Base-by-base conservation (phyloP, 768 basidiomycete species). In the Ephemerocybe angulata region DNA sequence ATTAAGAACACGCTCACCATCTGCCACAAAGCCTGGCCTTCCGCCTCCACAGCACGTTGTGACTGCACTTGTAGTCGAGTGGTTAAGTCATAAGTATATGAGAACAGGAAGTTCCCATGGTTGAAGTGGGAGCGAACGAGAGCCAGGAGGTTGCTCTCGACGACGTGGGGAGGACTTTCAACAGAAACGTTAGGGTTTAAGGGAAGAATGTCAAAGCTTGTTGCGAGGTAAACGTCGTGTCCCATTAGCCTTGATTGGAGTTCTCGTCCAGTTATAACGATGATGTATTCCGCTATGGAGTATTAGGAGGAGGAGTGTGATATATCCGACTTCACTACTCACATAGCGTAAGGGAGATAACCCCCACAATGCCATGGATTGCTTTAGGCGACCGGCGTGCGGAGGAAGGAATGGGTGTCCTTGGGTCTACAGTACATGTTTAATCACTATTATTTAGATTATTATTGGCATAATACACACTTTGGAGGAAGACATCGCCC, bases 121-220 rank as follows among this genome's bases (percentile, higher is more conserved):
- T 79, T 75, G 19, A 98, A 74, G 68, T 98, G 96, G 31, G 88
- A 86, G 57, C 88, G 86, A 53, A 98, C 84, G 28, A 98, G 86
- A 3, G 85, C 86, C 37, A 98, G 74, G 4, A 98, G 76, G 66
- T 95, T 91, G 12, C 85, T 81, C 74, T 99, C 97, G 22, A 93
- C 87, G 2, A 89, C 87, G 68, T 93, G 88, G 5, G 89, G 85
- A 47, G 87, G 83, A 62, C 80, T 80, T 44, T 82, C 76, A 4
- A 82, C 78, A 25, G 87, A 82, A 41, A 90, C 73, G 53, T 84
- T 78, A 21, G 86, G 83, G 56, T 88, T 84, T 44, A 98, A 73
- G 4, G 97, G 94, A 42, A 97, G 85, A 50, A 98, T 85, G 55
- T 93, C 88, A 69, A 92, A 98, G 65, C 93, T 90, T 21, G 88